A percentile compares a stretch with the other conserved stretches of the same genome.
Evolutionary conservation across 129 eudicot genomes (phyloP).

Genomic region (Flaveria linearis): DNA sequence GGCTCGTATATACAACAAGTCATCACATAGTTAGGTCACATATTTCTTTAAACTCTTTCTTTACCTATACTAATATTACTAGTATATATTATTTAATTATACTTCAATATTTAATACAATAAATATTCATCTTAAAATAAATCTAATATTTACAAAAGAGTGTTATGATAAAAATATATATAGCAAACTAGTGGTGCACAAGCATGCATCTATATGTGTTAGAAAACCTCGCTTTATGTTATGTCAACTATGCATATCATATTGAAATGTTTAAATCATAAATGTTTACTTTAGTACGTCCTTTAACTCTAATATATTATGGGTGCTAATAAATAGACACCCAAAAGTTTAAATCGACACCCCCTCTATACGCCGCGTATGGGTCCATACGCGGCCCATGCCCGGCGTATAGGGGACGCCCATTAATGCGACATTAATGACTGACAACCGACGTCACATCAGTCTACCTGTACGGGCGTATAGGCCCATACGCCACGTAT

Average conservation of each 20-base stretch:
- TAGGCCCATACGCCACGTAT: no score
- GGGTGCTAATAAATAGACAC: no score
- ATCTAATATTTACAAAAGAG: neutral
- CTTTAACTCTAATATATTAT: neutral
- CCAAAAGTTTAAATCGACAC: no score
- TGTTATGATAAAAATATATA: neutral
- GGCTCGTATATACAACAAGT: slow-evolving; percentile 25
- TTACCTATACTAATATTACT: neutral
- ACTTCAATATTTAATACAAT: neutral
- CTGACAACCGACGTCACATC: no score
- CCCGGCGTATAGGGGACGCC: no score
- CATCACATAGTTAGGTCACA: slow-evolving; percentile 36
- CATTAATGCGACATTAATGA: no score
- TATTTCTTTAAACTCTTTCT: slow-evolving; percentile 9
- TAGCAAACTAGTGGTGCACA: neutral
- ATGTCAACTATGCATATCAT: slow-evolving; percentile 1
- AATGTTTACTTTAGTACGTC: neutral
- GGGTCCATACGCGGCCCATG: no score
- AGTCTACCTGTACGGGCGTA: no score
- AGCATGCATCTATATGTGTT: neutral
- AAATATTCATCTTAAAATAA: neutral
- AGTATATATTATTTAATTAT: neutral
- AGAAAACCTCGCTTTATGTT: neutral
- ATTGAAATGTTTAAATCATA: neutral
- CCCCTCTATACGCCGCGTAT: no score